These are phyloP conservation scores for Crithidia sp. DNA, from an alignment of 208 protist genomes.

Conservation along the genomic window DNA sequence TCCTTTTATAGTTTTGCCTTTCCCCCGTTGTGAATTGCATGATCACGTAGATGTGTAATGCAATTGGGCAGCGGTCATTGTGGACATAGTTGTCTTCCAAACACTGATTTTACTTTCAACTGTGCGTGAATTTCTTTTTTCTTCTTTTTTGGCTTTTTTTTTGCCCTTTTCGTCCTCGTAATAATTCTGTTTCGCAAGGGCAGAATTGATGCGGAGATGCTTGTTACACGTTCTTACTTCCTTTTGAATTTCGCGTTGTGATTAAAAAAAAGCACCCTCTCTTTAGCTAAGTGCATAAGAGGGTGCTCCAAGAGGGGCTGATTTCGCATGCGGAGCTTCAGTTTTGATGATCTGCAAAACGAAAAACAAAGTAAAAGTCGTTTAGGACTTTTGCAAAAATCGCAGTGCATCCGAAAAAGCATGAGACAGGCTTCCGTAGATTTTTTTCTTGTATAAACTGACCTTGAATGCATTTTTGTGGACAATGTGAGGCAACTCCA, in stretches of 20 bases:
- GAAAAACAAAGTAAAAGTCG: neutral
- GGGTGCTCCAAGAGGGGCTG: no score
- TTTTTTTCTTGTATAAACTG: neutral
- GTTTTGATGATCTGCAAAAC: neutral
- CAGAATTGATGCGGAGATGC: neutral
- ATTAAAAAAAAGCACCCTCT: neutral
- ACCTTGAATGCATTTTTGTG: neutral
- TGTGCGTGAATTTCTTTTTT: constrained; percentile 1
- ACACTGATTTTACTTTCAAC: neutral
- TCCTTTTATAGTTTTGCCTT: no score
- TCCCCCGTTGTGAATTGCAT: no score
- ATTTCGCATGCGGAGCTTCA: neutral
- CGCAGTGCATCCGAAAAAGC: neutral
- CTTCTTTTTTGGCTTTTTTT: constrained; percentile 18
- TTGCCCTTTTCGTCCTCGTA: constrained; percentile 11
- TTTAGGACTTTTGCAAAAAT: neutral
- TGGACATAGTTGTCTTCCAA: neutral
- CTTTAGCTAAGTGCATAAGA: neutral
- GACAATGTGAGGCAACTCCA: neutral
- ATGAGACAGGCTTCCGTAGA: neutral
- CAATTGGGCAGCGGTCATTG: no score
- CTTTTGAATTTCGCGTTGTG: neutral
- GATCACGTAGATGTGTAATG: no score
- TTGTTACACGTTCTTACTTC: neutral
- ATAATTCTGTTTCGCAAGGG: constrained; percentile 16